A percentile compares a stretch with the other conserved stretches of the same genome.
phyloP scores from a whole-genome alignment of 2,329 filamentous ascomycete species.

The Stemphylium vesicarium region DNA sequence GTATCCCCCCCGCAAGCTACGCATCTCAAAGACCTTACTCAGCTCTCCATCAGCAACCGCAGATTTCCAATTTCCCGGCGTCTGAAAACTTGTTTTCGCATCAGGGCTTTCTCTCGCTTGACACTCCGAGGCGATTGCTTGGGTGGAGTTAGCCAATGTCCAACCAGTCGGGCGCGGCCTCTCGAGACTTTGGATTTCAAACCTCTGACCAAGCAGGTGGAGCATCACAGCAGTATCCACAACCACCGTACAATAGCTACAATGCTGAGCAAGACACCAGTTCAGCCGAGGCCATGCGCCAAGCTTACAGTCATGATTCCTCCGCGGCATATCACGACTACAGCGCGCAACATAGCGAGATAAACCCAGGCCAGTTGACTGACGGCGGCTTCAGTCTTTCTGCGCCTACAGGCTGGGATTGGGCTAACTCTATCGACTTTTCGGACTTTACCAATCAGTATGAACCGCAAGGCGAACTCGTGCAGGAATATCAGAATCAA shows the following conservation, averaged over 20 bases:
- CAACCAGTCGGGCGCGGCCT: constrained; percentile 30
- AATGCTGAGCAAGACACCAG: constrained; percentile 35
- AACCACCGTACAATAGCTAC: constrained; percentile 31
- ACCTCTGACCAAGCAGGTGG: constrained; percentile 42
- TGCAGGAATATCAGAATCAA: constrained; percentile 45
- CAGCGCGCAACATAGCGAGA: constrained; percentile 25
- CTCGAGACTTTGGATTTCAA: constrained; percentile 41
- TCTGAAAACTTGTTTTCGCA: constrained; percentile 1
- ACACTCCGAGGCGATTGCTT: constrained; percentile 20
- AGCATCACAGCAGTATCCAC: constrained; percentile 26
- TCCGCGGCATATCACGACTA: constrained; percentile 29
- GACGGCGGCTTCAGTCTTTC: constrained; percentile 30
- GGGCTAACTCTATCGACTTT: constrained; percentile 46
- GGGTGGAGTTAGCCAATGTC: constrained; percentile 37
- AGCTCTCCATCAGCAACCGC: constrained; percentile 10
- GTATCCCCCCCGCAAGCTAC: neutral
- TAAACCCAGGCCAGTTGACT: constrained; percentile 25
- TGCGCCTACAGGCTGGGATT: constrained; percentile 47
- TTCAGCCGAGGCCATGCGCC: constrained; percentile 24
- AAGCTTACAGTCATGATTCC: constrained; percentile 23
- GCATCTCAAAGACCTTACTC: constrained; percentile 10
- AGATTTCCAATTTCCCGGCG: neutral
- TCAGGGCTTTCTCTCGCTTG: constrained; percentile 9
- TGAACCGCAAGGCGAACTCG: constrained; percentile 56
- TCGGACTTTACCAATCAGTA: constrained; percentile 45